Evolutionary conservation across 352 stramenopile genomes (phyloP).

Genomic region (Phytopythium mirpurense): DNA sequence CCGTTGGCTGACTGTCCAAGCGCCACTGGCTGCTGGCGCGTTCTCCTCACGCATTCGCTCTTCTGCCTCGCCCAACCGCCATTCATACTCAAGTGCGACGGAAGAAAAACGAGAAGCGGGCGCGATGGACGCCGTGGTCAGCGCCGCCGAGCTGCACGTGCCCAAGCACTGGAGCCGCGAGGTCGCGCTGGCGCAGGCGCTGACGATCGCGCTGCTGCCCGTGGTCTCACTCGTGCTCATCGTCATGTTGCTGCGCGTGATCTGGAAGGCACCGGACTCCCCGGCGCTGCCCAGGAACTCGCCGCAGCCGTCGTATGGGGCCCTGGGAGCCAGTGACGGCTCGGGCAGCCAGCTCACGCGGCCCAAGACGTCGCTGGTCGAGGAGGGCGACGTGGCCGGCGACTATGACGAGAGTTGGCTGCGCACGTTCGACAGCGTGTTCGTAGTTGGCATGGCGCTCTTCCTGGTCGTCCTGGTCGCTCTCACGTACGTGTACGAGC

Average conservation of each 20-base stretch:
- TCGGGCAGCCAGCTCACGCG: conserved; percentile 24
- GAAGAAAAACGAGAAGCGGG: background rate
- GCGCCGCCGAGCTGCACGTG: conserved; percentile 7
- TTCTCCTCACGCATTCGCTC: background rate
- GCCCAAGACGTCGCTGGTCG: conserved; percentile 41
- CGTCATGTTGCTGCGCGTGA: conserved; percentile 55
- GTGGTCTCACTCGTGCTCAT: conserved; percentile 43
- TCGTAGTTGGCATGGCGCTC: conserved; percentile 42
- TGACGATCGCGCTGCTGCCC: conserved; percentile 30
- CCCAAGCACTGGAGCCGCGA: conserved; percentile 23
- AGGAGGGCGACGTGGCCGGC: conserved; percentile 49
- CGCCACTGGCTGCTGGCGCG: background rate
- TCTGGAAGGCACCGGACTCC: conserved; percentile 50
- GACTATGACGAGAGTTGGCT: conserved; percentile 55
- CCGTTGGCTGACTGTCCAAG: background rate
- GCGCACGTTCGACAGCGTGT: conserved; percentile 55
- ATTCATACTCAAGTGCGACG: too few relatives aligned
- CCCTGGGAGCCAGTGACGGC: conserved; percentile 20
- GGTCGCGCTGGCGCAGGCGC: conserved; percentile 15
- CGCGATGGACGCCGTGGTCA: background rate
- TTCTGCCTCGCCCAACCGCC: background rate
- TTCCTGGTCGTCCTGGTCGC: conserved; percentile 37
- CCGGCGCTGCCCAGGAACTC: conserved; percentile 24
- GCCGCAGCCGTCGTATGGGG: conserved; percentile 28
- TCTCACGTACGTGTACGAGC: conserved; percentile 45